Evolutionary conservation across 2,329 filamentous ascomycete species (phyloP).

Genomic region (Taxawa tesnikishii): DNA sequence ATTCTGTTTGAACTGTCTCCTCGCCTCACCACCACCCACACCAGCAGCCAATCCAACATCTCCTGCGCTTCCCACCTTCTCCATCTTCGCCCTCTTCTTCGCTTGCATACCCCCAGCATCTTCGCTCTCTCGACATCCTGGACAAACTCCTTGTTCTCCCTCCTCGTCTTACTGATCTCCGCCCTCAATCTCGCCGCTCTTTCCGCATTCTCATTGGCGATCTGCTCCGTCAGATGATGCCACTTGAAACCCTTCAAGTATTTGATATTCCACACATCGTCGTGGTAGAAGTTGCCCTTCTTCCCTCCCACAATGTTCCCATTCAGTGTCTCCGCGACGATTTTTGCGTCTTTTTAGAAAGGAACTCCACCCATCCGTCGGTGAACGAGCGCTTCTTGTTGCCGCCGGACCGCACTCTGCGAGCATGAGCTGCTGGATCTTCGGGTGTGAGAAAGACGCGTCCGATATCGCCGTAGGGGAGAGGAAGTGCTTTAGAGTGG

Average conservation of each 20-base stretch:
- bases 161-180: conserved; percentile 62
- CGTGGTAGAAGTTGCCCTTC: conserved; percentile 71
- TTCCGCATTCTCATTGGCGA: conserved; percentile 71
- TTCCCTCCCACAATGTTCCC: conserved; percentile 69
- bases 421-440: conserved; percentile 51
- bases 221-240: conserved; percentile 59
- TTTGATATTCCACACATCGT: conserved; percentile 75
- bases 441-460: conserved; percentile 72
- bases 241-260: conserved; percentile 81
- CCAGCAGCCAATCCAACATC: conserved; percentile 11
- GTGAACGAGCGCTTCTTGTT: conserved; percentile 75
- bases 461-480: conserved; percentile 53
- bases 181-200: conserved; percentile 61
- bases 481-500: conserved; percentile 63
- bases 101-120: conserved; percentile 57
- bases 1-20: conserved; percentile 54
- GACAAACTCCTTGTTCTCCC: conserved; percentile 73
- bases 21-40: conserved; percentile 10
- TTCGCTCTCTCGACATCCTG: conserved; percentile 69
- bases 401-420: conserved; percentile 58
- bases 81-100: conserved; percentile 43
- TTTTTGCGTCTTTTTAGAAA: conserved; percentile 64
- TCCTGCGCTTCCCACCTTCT: conserved; percentile 22
- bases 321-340: conserved; percentile 65
- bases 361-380: conserved; percentile 80